Evolutionary conservation across 2,329 filamentous ascomycete genomes (phyloP), one percentile per base, ranked within the genome.

Genomic region (Davidsoniella neocaledoniae): DNA sequence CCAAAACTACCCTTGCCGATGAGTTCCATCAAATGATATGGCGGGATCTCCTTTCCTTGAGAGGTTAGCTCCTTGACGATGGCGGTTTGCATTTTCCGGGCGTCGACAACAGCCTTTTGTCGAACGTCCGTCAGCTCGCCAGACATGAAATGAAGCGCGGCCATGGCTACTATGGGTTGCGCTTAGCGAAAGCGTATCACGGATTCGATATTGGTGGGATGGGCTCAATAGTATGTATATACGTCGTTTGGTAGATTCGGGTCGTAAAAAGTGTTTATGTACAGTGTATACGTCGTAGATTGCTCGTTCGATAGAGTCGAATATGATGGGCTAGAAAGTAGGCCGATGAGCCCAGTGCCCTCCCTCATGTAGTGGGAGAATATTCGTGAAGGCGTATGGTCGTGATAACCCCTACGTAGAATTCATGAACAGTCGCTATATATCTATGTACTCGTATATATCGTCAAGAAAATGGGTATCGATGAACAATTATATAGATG

Each of bases 1-100:
- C 78, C 78, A 58, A 77, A 82, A 48, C 72, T 73, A 33, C 78
- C 78, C 57, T 81, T 81, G 36, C 78, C 78, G 55, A 81, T 81
- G 26, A 82, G 64, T 60, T 82, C 77, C 14, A 70, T 65, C 38
- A 82, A 73, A 8, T 69, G 68, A 54, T 81, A 82, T 2, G 69
- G 69, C 1, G 78, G 78, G 2, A 72, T 66, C 14, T 70, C 66
- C 46, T 73, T 71, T 26, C 73, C 72, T 45, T 66, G 67, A 49
- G 73, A 72, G 46, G 67, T 68, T 54, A 76, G 76, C 50, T 75
- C 69, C 54, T 79, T 76, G 46, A 72, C 64, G 21, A 82, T 73
- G 5, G 68, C 61, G 29, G 65, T 62, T 61, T 81, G 74, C 74
- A 80, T 79, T 55, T 78, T 73, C 50, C 70, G 68, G 16, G 80